A percentile compares a stretch with the other conserved stretches of the same genome.
Conservation (phyloP, 192 early-diverging fungal genomes). For the Linnemannia zychae region DNA sequence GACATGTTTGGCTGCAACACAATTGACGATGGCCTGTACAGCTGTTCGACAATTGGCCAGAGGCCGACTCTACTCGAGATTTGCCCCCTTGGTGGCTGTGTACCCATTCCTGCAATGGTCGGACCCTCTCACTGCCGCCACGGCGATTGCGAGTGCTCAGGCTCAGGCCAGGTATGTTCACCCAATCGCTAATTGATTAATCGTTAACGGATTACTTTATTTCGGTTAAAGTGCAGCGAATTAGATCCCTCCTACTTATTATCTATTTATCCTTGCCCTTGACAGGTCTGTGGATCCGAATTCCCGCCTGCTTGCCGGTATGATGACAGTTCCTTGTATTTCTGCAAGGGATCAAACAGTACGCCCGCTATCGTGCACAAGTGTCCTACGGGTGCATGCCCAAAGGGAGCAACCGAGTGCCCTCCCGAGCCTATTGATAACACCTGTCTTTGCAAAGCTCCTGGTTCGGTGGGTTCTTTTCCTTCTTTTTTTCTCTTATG, state of each 20-base stretch:
- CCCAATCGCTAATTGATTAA: background rate
- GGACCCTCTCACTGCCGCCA: slow-evolving; percentile 1
- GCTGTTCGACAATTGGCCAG: slow-evolving; percentile 4
- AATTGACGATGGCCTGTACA: slow-evolving; percentile 21
- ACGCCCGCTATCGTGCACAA: background rate
- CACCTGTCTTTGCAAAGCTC: background rate
- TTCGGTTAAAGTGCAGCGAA: background rate
- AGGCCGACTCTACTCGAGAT: slow-evolving; percentile 16
- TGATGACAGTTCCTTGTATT: background rate
- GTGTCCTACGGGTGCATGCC: background rate
- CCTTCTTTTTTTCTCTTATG: background rate
- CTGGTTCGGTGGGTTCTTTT: background rate
- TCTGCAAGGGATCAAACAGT: slow-evolving; percentile 3
- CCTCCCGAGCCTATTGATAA: background rate
- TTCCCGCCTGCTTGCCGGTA: slow-evolving; percentile 1
- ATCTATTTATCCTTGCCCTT: background rate
- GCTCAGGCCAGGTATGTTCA: slow-evolving; percentile 14
- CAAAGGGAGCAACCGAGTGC: background rate
- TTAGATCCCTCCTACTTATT: background rate
- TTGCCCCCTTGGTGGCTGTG: slow-evolving; percentile 19
- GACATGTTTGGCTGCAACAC: slow-evolving; percentile 29
- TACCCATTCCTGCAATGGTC: background rate
- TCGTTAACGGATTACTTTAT: background rate
- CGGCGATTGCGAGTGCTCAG: slow-evolving; percentile 3
- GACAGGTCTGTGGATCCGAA: slow-evolving; percentile 13